Base-by-base conservation (phyloP, 2,329 filamentous ascomycete species). In the Hymenoscyphus scutula region DNA sequence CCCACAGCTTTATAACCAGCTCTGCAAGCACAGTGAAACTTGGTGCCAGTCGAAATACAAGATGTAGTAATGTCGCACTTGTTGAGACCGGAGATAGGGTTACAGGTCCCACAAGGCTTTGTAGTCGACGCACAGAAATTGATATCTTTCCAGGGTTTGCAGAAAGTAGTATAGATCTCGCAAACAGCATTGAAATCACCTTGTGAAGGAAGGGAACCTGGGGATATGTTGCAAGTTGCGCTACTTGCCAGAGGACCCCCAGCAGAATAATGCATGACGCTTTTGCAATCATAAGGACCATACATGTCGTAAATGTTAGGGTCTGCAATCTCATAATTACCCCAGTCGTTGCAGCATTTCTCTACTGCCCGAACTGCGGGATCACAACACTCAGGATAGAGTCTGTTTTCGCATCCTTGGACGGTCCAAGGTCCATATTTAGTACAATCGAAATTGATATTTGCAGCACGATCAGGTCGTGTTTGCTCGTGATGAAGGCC, bases 41-140 rank as follows among this genome's bases (percentile, higher is more conserved):
- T 58, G 23, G 34, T 34, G 38, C 56, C 56, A 45, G 56, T 58
- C 25, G 56, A 58, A 10, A 58, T 58, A 17, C 56, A 58, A 7
- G 56, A 45, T 13, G 56, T 29, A 29, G 56, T 58, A 45, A 58
- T 58, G 45, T 58, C 56, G n/a, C 56, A 58, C 32, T 58, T 58
- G 34, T 58, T 58, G 34, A 45, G 34, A 41, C 56, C 56, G 30
- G 56, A 58, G 23, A 45, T 29, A 8, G 56, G 56, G 38, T 48
- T 58, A 25, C 56, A 58, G 10, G 56, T 58, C 7, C 56, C 56
- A 45, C 56, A 58, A 5, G 56, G 10, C 7, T 41, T 38, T 7
- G 56, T 19, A 15, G 17, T 58, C 34, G 56, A 25, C 5, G 37
- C 25, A 45, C 56, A 58, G 38, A 45, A 45, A 23, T 58, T 45